A percentile compares a stretch with the other conserved stretches of the same genome.
These are phyloP conservation scores for Chytriomyces sp. DNA, from an alignment of 192 early-diverging fungal genomes.

Conservation along the genomic window DNA sequence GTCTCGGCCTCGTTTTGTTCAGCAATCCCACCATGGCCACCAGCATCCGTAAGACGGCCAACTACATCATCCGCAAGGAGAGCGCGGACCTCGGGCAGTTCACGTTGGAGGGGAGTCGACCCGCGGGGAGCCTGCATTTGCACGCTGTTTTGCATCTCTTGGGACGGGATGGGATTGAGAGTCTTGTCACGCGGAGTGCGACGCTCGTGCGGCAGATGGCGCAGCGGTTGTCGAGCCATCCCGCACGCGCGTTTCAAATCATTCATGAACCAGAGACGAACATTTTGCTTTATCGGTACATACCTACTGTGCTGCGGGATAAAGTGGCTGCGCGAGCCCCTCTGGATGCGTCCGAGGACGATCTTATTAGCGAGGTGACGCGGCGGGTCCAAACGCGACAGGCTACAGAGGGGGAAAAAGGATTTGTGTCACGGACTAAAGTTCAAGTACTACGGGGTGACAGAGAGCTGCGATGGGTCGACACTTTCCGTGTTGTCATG, in stretches of 20 bases:
- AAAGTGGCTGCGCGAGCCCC: constrained; percentile 37
- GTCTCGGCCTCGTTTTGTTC: constrained; percentile 56
- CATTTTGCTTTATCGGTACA: constrained; percentile 55
- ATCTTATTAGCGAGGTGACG: constrained; percentile 35
- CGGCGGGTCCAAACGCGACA: constrained; percentile 40
- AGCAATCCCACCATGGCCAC: constrained; percentile 34
- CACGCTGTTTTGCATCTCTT: constrained; percentile 54
- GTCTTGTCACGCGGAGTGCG: constrained; percentile 48
- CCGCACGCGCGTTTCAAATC: constrained; percentile 42
- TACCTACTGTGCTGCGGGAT: constrained; percentile 44
- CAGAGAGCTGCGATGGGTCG: constrained; percentile 31
- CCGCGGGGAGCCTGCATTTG: constrained; percentile 54
- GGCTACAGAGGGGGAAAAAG: constrained; percentile 9
- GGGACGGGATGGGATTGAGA: constrained; percentile 60
- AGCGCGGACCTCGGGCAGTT: constrained; percentile 56
- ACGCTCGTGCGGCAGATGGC: constrained; percentile 54
- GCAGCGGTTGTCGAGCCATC: constrained; percentile 40
- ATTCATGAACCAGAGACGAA: constrained; percentile 54
- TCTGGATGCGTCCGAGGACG: constrained; percentile 36
- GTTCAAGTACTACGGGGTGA: constrained; percentile 21
- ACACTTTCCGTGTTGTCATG: constrained; percentile 57
- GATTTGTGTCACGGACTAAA: constrained; percentile 53
- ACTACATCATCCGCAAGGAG: constrained; percentile 57
- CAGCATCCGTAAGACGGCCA: constrained; percentile 57
- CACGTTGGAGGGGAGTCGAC: constrained; percentile 58